Evolutionary conservation across 1,139 yeast species (phyloP), one percentile per base, ranked within the genome.

Genomic region (Zygosaccharomyces pseudobailii): DNA sequence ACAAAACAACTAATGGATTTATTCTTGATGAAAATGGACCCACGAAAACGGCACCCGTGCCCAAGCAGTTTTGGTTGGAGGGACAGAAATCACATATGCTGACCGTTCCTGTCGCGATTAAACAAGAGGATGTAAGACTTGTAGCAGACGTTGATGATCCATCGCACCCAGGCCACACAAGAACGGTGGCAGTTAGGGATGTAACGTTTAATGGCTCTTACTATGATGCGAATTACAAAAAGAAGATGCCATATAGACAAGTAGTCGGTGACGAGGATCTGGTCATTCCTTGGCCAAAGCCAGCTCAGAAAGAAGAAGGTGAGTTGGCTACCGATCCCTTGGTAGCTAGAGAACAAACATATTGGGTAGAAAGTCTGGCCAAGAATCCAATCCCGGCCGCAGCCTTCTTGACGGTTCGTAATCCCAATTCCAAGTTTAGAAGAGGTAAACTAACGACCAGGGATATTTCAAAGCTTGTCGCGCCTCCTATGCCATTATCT

Each of bases 281-380:
- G 48, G 79, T 80, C 41, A 80, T 90, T 46, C 97, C 97, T 47
- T 90, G 96, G 95, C 97, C 97, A 37, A 77, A 80, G 55, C 95
- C 95, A 2, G 83, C 80, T 32, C 73, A 75, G 6, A 69, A 72
- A n/a, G 77, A 76, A 55, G 86, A 82, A 47, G 87, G 85, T 44
- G 68, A 67, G 9, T 69, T 80, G 48, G 76, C 80, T 4, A 87
- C 97, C 0, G 66, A 69, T 9, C 78, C 80, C 40, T 82, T 75
- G 5, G 69, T 71, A 1, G 94, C 79, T 2, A 78, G 81, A 50
- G 87, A 82, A 57, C 83, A 87, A 65, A 82, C 96, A 4, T 86
- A 74, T 66, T 86, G 80, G 67, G 82, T 87, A 32, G 84, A 82
- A 49, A 76, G 87, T 25, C 69, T 87, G 13, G 81, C 82, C 17